phyloP scores from a whole-genome alignment of 1,139 yeast species.

The Geotrichum aggregatum region DNA sequence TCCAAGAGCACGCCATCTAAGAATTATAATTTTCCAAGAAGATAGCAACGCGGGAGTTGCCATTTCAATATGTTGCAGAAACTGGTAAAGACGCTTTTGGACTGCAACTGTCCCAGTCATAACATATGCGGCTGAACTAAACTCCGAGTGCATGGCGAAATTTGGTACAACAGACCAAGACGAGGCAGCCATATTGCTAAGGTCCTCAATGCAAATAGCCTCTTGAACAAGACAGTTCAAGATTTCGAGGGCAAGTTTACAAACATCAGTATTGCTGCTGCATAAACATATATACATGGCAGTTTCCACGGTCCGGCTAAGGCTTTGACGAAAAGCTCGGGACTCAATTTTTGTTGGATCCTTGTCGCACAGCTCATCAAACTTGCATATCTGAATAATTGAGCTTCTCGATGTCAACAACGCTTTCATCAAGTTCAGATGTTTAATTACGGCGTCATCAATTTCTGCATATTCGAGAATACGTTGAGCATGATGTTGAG shows the following conservation, averaged over 20 bases:
- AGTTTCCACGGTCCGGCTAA: conserved; percentile 45
- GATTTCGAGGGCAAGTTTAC: conserved; percentile 49
- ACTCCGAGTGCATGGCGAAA: conserved; percentile 43
- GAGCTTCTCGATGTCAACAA: conserved; percentile 23
- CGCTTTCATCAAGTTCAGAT: conserved; percentile 32
- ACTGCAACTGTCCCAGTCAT: conserved; percentile 75
- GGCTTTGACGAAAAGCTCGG: conserved; percentile 32
- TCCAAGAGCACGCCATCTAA: conserved; percentile 49
- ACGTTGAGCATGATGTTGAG: conserved; percentile 19
- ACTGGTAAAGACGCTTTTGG: conserved; percentile 60
- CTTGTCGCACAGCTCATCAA: conserved; percentile 29
- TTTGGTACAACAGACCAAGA: conserved; percentile 37
- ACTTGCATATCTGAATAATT: conserved; percentile 34
- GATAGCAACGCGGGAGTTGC: conserved; percentile 60
- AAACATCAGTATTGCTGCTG: conserved; percentile 56
- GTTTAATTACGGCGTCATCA: conserved; percentile 25
- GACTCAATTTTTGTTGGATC: conserved; percentile 28
- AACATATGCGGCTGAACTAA: conserved; percentile 55
- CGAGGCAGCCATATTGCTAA: conserved; percentile 26
- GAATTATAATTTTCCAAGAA: conserved; percentile 54
- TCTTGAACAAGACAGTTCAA: conserved; percentile 49
- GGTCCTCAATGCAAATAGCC: conserved; percentile 31
- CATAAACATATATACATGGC: conserved; percentile 50
- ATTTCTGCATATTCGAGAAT: conserved; percentile 8
- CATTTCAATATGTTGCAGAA: conserved; percentile 48